Conservation (phyloP, 2,329 filamentous ascomycete genomes). For the Colletotrichum viniferum region DNA sequence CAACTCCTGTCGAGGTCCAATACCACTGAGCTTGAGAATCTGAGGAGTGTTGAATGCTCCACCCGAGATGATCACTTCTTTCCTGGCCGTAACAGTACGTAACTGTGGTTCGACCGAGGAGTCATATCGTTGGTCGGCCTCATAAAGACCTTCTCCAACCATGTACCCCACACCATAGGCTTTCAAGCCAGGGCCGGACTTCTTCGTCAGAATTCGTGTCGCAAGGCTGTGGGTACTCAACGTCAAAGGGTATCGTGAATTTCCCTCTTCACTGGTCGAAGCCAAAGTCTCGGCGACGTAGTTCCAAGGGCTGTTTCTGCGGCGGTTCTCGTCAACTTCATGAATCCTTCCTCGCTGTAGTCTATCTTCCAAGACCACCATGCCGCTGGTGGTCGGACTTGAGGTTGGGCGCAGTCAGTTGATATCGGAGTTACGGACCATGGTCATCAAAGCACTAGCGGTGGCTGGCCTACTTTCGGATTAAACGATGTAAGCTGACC, state of each 20-base stretch:
- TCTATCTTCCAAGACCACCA: background rate
- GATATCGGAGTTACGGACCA: background rate
- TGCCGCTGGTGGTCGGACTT: background rate
- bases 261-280: background rate
- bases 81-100: conserved; percentile 33
- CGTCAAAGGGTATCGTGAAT: conserved; percentile 40
- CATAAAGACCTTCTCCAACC: conserved; percentile 48
- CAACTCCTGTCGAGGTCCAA: conserved; percentile 46
- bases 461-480: background rate
- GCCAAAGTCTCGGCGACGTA: background rate
- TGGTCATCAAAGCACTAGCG: too few relatives aligned
- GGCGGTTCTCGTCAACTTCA: background rate
- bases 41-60: conserved; percentile 60
- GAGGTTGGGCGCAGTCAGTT: background rate
- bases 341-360: background rate
- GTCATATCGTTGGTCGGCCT: conserved; percentile 42
- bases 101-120: background rate
- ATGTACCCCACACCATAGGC: conserved; percentile 49
- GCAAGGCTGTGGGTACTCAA: conserved; percentile 38
- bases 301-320: background rate
- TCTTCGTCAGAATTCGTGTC: conserved; percentile 38
- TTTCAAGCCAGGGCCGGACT: background rate
- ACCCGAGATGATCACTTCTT: conserved; percentile 54
- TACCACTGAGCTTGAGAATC: conserved; percentile 54
- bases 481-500: background rate